These are phyloP conservation scores for Saturnispora sanitii DNA, from an alignment of 805 yeast species.

Conservation along the genomic window DNA sequence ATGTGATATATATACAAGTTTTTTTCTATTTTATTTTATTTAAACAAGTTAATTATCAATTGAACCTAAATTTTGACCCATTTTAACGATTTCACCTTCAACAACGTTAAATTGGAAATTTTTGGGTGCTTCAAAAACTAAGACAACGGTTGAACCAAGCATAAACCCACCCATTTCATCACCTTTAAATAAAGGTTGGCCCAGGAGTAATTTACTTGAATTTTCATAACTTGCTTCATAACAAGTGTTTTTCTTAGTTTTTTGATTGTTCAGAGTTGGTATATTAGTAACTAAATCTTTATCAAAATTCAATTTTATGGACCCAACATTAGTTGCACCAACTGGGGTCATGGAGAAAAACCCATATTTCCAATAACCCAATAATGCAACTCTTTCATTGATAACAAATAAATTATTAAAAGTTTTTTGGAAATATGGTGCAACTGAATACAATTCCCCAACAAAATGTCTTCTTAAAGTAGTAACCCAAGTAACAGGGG, in stretches of 20 bases:
- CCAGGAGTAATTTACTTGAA: constrained; percentile 69
- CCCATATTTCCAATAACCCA: constrained; percentile 96
- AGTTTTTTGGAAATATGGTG: constrained; percentile 89
- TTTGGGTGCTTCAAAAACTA: constrained; percentile 92
- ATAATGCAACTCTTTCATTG: constrained; percentile 89
- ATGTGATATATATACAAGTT: not conserved
- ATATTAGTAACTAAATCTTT: constrained; percentile 80
- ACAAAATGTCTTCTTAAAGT: constrained; percentile 89
- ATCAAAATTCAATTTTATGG: constrained; percentile 86
- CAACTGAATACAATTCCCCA: constrained; percentile 91
- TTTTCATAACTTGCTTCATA: constrained; percentile 88
- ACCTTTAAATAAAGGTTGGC: constrained; percentile 83
- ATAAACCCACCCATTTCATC: constrained; percentile 96
- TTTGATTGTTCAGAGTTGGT: constrained; percentile 44
- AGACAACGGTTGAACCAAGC: constrained; percentile 92
- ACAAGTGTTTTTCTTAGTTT: constrained; percentile 64
- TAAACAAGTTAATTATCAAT: not conserved
- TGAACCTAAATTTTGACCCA: constrained; percentile 74
- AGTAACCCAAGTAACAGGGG: constrained; percentile 95
- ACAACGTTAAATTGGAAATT: constrained; percentile 59
- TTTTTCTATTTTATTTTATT: not conserved
- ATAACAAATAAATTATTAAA: constrained; percentile 79
- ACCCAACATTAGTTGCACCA: constrained; percentile 98
- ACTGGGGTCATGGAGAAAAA: constrained; percentile 98
- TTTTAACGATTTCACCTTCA: constrained; percentile 67